phyloP scores from a whole-genome alignment of 306 rosid genomes.

The Rubus idaeus region DNA sequence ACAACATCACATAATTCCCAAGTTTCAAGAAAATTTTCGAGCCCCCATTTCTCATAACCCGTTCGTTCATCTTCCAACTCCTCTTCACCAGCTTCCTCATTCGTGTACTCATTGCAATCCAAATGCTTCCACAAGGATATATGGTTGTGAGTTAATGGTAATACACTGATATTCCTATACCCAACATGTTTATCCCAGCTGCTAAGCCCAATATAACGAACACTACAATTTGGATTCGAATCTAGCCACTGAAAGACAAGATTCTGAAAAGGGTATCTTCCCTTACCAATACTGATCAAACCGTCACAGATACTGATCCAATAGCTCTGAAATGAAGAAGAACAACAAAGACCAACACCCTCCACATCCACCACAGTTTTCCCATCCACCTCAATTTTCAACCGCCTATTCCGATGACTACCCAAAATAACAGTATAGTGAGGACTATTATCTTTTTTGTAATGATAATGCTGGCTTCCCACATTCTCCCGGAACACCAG shows the following conservation, averaged over 20 bases:
- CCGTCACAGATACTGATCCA: constrained; percentile 95
- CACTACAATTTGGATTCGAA: constrained; percentile 65
- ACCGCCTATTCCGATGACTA: constrained; percentile 81
- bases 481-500: constrained; percentile 84
- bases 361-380: constrained; percentile 75
- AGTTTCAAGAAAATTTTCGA: constrained; percentile 66
- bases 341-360: constrained; percentile 73
- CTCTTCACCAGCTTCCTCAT: constrained; percentile 45
- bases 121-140: constrained; percentile 60
- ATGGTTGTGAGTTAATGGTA: constrained; percentile 60
- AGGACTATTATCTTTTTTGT: constrained; percentile 82
- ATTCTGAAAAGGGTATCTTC: constrained; percentile 83
- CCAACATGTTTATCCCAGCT: constrained; percentile 98
- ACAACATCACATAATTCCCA: constrained; percentile 79
- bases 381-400: constrained; percentile 79
- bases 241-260: constrained; percentile 90
- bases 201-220: constrained; percentile 88
- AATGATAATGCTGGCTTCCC: constrained; percentile 92
- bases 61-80: constrained; percentile 39
- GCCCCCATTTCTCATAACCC: constrained; percentile 78
- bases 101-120: constrained; percentile 45
- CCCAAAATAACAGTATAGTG: constrained; percentile 91
- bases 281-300: constrained; percentile 81
- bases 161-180: constrained; percentile 75
- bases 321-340: constrained; percentile 84